Conservation (phyloP, 108 stramenopile genomes). For the Phaeodactylum tricornutum region DNA sequence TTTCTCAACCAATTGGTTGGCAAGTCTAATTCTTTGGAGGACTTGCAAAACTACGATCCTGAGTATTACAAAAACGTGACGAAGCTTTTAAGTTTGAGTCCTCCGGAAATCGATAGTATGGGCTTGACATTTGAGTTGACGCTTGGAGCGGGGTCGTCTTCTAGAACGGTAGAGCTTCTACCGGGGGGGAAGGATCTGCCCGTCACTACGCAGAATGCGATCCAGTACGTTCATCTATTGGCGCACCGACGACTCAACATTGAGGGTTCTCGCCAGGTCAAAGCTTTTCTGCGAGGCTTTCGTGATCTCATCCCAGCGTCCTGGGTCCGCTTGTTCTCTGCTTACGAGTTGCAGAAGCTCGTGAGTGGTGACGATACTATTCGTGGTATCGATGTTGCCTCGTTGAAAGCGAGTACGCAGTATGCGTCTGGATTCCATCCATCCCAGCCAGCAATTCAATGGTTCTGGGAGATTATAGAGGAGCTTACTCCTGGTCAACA, state of each 20-base stretch:
- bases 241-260: conserved; percentile 91
- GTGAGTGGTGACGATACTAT: conserved; percentile 90
- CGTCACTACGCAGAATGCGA: conserved; percentile 86
- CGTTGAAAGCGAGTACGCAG: conserved; percentile 60
- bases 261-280: conserved; percentile 63
- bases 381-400: conserved; percentile 82
- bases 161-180: conserved; percentile 54
- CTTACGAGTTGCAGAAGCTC: conserved; percentile 92
- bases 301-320: conserved; percentile 87
- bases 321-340: conserved; percentile 91
- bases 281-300: conserved; percentile 91
- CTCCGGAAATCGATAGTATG: conserved; percentile 51
- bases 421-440: conserved; percentile 95
- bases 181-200: conserved; percentile 67
- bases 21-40: conserved; percentile 85
- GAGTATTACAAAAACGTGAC: conserved; percentile 83
- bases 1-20: conserved; percentile 85
- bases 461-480: conserved; percentile 81
- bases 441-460: conserved; percentile 84
- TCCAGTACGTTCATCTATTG: conserved; percentile 85
- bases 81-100: conserved; percentile 52
- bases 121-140: conserved; percentile 81
- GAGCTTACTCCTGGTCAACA: conserved; percentile 84
- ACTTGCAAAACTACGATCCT: conserved; percentile 88
- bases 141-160: conserved; percentile 6